A percentile compares a stretch with the other conserved stretches of the same genome.
Evolutionary conservation across 371 early-diverging fungal genomes (phyloP).

Genomic region (Apophysomyces variabilis): DNA sequence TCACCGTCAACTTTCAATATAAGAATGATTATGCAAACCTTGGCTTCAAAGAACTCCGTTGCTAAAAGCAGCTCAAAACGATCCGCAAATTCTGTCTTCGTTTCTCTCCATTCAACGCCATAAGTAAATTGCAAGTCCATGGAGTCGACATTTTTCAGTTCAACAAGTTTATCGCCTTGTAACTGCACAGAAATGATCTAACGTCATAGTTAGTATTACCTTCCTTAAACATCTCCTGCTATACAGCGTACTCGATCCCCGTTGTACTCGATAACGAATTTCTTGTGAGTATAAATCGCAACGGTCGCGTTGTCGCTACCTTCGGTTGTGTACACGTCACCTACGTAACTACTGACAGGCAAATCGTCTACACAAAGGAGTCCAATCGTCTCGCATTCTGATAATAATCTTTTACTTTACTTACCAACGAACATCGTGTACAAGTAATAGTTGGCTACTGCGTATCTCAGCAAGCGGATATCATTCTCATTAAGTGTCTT

Average conservation of each 20-base stretch:
- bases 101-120: conserved; percentile 69
- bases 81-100: conserved; percentile 60
- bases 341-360: conserved; percentile 60
- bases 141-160: conserved; percentile 27
- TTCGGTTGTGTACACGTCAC: conserved; percentile 23
- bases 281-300: conserved; percentile 65
- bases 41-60: conserved; percentile 79
- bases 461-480: conserved; percentile 63
- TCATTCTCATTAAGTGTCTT: conserved; percentile 45
- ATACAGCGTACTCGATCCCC: conserved; percentile 41
- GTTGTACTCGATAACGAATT: conserved; percentile 67
- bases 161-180: conserved; percentile 43
- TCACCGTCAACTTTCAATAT: not conserved
- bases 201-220: not conserved
- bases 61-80: conserved; percentile 76
- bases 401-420: no score
- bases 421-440: conserved; percentile 76
- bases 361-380: conserved; percentile 52
- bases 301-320: conserved; percentile 27
- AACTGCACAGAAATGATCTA: conserved; percentile 63
- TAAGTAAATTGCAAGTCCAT: conserved; percentile 72
- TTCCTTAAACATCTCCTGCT: not conserved
- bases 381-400: not conserved
- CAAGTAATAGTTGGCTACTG: conserved; percentile 70
- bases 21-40: conserved; percentile 38